Evolutionary conservation across 352 stramenopile species (phyloP), one percentile per base, ranked within the genome.

Genomic region (Phytopythium kandeliae): DNA sequence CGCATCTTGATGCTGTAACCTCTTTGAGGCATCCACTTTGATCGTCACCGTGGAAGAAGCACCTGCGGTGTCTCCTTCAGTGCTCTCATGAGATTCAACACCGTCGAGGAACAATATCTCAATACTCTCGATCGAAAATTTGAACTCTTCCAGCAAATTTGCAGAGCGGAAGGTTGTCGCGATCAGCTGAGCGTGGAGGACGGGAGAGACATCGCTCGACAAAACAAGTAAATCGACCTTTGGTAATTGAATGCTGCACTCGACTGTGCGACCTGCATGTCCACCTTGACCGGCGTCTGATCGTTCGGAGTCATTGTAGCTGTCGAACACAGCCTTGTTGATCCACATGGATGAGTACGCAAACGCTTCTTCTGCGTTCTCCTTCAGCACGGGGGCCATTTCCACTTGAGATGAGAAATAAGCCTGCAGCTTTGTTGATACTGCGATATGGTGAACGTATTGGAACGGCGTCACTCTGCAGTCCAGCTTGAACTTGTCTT

Each of bases 371-470:
- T 80, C 72, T 7, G 71, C 71, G 36, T 79, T 83, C 31, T 83
- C 71, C 41, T 67, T 77, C 6, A 83, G 40, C 31, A 64, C 68
- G 15, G 65, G 58, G 8, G 66, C 60, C 12, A 80, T 62, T 28
- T 78, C 72, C 2, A 79, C 67, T 52, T 78, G 72, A 17, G 66
- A 68, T 2, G 72, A 62, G 41, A 90, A 88, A 19, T 90, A 90
- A 8, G 65, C 63, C 28, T 83, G 74, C 4, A 90, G 62, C 48
- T 87, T 90, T 3, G 70, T 62, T 0, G 69, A 71, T 3, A 85
- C 72, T 19, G 74, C 76, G 17, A 90, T 41, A 34, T 89, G 84
- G 51, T 90, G 75, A 28, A 89, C 85, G 45, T 86, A 89, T 25
- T 74, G 58, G 46, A 90, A 90, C 8, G 72, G 66, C 49, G 81